Percentiles rank a stretch among this genome's conserved stretches.
Evolutionary conservation across 1,139 yeast genomes (phyloP).

Genomic region (Saccharomyces hybrid): DNA sequence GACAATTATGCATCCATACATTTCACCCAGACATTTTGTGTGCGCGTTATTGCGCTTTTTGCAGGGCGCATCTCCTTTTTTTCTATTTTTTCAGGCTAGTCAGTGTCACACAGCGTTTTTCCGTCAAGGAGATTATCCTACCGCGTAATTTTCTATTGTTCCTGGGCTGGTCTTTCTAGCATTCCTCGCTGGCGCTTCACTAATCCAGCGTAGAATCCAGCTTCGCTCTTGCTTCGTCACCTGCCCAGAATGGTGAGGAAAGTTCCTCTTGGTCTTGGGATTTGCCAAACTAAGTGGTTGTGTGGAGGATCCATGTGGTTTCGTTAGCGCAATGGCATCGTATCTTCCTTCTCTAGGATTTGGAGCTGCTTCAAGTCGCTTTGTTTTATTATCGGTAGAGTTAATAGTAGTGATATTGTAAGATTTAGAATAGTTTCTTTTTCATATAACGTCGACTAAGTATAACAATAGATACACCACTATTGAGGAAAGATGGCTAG

Average conservation of each 20-base stretch:
- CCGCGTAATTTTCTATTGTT: neutral
- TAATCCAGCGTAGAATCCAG: neutral
- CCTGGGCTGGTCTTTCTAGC: neutral
- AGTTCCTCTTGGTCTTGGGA: neutral
- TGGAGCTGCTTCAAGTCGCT: neutral
- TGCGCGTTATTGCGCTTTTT: neutral
- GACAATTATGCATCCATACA: neutral
- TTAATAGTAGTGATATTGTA: neutral
- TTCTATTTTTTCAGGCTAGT: neutral
- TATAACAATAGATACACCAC: conserved; percentile 1
- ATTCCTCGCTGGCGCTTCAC: neutral
- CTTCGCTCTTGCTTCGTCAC: neutral
- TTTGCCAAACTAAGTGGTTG: neutral
- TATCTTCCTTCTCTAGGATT: neutral
- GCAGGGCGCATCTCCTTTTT: neutral
- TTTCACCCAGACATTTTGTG: neutral
- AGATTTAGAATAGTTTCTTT: neutral
- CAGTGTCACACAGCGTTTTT: neutral
- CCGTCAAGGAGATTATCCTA: neutral
- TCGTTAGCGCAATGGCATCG: neutral
- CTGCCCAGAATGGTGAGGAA: neutral
- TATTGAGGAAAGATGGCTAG: conserved; percentile 64
- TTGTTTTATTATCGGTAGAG: neutral
- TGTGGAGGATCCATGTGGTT: neutral
- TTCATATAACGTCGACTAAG: neutral